Conservation (phyloP, 1,284 basidiomycete species). For the Mycena citricolor region DNA sequence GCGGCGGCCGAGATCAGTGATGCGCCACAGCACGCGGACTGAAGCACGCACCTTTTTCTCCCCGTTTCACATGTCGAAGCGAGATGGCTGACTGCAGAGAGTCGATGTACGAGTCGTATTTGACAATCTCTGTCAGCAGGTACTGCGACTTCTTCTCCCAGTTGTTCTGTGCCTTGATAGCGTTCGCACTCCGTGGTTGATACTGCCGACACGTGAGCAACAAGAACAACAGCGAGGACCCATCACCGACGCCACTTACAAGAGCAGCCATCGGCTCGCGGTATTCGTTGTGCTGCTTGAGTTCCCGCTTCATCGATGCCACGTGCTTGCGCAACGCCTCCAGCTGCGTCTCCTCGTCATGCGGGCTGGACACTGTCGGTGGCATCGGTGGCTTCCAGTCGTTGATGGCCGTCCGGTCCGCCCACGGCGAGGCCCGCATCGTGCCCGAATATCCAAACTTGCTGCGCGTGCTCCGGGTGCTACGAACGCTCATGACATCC, state of each 20-base stretch:
- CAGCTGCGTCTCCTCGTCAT: constrained; percentile 90
- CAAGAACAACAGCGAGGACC: constrained; percentile 6
- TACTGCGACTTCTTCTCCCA: constrained; percentile 93
- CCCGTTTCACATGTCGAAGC: constrained; percentile 80
- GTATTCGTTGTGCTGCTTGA: constrained; percentile 82
- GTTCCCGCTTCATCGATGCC: constrained; percentile 71
- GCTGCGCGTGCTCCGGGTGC: constrained; percentile 65
- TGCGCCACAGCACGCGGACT: no score
- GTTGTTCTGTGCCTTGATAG: constrained; percentile 78
- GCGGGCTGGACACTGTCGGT: constrained; percentile 78
- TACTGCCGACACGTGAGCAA: constrained; percentile 54
- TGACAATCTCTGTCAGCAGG: constrained; percentile 88
- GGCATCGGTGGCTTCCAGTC: constrained; percentile 93
- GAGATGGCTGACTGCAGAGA: constrained; percentile 80
- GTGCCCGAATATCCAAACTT: constrained; percentile 66
- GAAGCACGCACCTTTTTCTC: constrained; percentile 62
- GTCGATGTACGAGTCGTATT: constrained; percentile 95
- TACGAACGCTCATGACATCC: constrained; percentile 69
- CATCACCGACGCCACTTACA: constrained; percentile 46
- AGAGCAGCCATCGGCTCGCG: constrained; percentile 81
- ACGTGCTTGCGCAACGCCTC: constrained; percentile 85
- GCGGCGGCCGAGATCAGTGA: constrained; percentile 18
- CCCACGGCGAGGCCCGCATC: constrained; percentile 67
- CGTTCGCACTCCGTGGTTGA: constrained; percentile 71
- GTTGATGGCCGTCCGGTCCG: constrained; percentile 80